Evolutionary conservation across 768 basidiomycete genomes (phyloP), one percentile per base, ranked within the genome.

Genomic region (Butyriboletus loyo): DNA sequence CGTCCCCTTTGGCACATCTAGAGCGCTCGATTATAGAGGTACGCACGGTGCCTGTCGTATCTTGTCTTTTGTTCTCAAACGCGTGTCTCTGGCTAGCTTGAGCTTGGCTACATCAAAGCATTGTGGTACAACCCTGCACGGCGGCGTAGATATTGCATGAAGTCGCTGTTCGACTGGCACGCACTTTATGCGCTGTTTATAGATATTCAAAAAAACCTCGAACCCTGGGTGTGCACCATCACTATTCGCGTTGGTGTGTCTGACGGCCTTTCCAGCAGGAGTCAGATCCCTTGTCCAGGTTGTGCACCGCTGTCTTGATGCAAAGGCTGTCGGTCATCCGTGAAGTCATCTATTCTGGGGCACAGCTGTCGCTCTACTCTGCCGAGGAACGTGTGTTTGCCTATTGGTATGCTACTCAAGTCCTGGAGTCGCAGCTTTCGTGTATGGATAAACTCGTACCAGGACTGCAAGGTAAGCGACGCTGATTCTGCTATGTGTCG

Each of bases 341-440:
- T 35, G 88, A 92, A 57, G 74, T 93, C 14, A 67, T 91, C 5
- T 72, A 86, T 39, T 85, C 88, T 2, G 91, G 87, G 2, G 87
- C 89, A 55, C 88, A 92, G 65, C 67, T 91, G 21, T 86, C 88
- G 40, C 66, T 93, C 7, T 89, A 91, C 60, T 74, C 80, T 21
- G 66, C 75, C 1, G 80, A 86, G 38, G 91, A 93, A 62, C 79
- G 73, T 31, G 73, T 85, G 0, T 81, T 89, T 55, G 85, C 89
- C 3, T 91, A 92, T 68, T 91, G 88, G 85, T 88, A 88, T 61
- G 71, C 75, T 6, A 64, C 77, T 3, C 75, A 77, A 39, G 76
- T 90, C 4, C 70, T 86, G 1, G 80, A 84, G 19, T 67, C 67
- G 22, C 84, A 89, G 57, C 61, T 87, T 9, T 66, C 69, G 4